Conservation (phyloP, 139 green algal genomes). For the Haematococcus lacustris region DNA sequence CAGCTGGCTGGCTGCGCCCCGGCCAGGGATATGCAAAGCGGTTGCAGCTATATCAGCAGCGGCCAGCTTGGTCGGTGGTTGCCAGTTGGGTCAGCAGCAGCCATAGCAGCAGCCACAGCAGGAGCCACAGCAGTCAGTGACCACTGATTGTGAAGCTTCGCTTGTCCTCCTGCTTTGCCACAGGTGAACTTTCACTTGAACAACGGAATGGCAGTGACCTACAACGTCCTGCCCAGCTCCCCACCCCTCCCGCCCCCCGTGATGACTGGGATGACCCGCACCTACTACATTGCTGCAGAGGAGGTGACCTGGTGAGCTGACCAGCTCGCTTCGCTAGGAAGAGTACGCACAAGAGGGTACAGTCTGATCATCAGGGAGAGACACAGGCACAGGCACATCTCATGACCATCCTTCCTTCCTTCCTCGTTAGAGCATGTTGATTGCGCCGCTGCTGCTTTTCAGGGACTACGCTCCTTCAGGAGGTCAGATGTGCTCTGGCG, state of each 20-base stretch:
- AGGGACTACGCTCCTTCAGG: slow-evolving; percentile 35
- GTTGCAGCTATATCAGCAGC: no score
- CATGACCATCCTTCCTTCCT: not conserved
- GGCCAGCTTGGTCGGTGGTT: no score
- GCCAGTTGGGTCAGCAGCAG: no score
- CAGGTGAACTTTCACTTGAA: slow-evolving; percentile 58
- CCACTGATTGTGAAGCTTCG: no score
- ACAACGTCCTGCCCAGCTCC: slow-evolving; percentile 23
- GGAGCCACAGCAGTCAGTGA: no score
- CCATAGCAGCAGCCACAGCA: no score
- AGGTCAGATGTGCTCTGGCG: slow-evolving; percentile 36
- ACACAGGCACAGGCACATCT: not conserved
- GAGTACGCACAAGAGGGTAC: not conserved
- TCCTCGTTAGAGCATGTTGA: not conserved
- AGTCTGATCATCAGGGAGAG: not conserved
- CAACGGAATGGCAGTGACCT: slow-evolving; percentile 47
- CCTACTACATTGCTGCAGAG: slow-evolving; percentile 56
- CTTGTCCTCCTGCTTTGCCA: slow-evolving; percentile 18
- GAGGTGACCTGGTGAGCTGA: slow-evolving; percentile 29
- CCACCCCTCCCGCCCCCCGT: not conserved
- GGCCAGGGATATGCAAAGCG: no score
- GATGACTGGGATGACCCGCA: slow-evolving; percentile 8
- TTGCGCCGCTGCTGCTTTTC: not conserved
- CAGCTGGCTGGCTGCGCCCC: no score
- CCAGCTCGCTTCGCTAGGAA: not conserved